These are phyloP conservation scores for Fallopia convolvulus DNA, from an alignment of 148 eudicot genomes.

Conservation along the genomic window DNA sequence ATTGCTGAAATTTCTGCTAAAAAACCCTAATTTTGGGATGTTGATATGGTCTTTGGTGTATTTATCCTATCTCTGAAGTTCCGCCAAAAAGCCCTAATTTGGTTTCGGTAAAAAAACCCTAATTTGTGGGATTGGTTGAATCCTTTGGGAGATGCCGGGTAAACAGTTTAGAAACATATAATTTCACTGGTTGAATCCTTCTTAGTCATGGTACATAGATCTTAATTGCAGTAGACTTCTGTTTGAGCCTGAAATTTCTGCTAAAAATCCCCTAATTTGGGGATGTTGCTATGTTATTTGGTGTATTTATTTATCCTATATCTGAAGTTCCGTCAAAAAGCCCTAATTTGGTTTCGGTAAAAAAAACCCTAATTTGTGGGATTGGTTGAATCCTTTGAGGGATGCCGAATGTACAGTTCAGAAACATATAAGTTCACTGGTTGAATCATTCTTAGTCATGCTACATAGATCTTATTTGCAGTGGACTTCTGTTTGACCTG, in stretches of 20 bases:
- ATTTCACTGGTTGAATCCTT: too few relatives aligned
- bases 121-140: not conserved
- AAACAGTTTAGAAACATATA: not conserved
- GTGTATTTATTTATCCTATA: not conserved
- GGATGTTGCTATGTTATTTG: not conserved
- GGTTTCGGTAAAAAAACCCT: not conserved
- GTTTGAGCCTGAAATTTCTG: too few relatives aligned
- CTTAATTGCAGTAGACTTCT: too few relatives aligned
- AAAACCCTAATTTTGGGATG: not conserved
- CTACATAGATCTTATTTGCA: not conserved
- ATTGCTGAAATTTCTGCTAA: too few relatives aligned
- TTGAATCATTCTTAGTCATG: not conserved
- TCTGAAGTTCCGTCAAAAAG: not conserved
- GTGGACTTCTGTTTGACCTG: not conserved
- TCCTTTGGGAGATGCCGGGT: not conserved
- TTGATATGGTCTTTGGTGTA: not conserved
- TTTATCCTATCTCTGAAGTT: not conserved
- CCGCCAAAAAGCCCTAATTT: not conserved
- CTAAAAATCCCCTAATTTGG: not conserved
- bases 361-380: not conserved
- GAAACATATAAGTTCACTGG: too few relatives aligned
- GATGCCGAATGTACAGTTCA: not conserved
- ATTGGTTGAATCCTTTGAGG: not conserved
- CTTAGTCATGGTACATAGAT: too few relatives aligned
- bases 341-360: not conserved